Percentiles rank a stretch among this genome's conserved stretches.
Evolutionary conservation across 2,329 filamentous ascomycete genomes (phyloP).

Genomic region (Aaosphaeria pasadenensis): DNA sequence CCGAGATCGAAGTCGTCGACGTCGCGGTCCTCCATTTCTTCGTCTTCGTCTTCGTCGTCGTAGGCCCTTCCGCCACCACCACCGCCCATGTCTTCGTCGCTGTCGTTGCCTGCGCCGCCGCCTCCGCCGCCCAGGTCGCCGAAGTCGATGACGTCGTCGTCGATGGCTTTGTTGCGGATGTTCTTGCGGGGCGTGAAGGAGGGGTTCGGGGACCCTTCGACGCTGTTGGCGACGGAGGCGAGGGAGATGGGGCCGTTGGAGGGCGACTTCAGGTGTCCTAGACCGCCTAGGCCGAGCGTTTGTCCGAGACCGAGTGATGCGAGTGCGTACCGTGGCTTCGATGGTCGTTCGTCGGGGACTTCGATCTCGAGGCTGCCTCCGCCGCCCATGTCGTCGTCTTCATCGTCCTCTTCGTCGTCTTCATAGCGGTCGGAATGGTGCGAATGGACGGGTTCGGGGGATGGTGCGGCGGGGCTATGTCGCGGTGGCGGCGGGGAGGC

Average conservation of each 20-base stretch:
- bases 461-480: slow-evolving; percentile 1
- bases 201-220: slow-evolving; percentile 25
- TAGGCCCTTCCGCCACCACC: slow-evolving; percentile 13
- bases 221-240: slow-evolving; percentile 41
- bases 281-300: slow-evolving; percentile 17
- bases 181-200: slow-evolving; percentile 12
- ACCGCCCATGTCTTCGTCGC: slow-evolving; percentile 10
- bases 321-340: slow-evolving; percentile 17
- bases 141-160: slow-evolving; percentile 34
- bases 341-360: slow-evolving; percentile 21
- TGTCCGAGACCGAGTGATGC: slow-evolving; percentile 24
- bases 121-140: slow-evolving; percentile 27
- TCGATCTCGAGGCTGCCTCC: slow-evolving; percentile 28
- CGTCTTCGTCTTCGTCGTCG: slow-evolving; percentile 13
- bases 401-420: slow-evolving; percentile 19
- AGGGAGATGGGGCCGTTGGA: slow-evolving; percentile 42
- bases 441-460: slow-evolving; percentile 1
- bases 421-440: slow-evolving; percentile 5
- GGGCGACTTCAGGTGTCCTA: slow-evolving; percentile 20
- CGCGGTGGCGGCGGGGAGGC: slow-evolving; percentile 8
- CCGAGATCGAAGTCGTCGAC: slow-evolving; percentile 33
- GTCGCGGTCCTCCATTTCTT: slow-evolving; percentile 22
- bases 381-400: slow-evolving; percentile 17
- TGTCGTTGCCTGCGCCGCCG: slow-evolving; percentile 27
- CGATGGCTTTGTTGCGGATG: slow-evolving; percentile 7